Conservation (phyloP, 225 moss, liverwort and hornwort species). For the Pleurozium schreberi region DNA sequence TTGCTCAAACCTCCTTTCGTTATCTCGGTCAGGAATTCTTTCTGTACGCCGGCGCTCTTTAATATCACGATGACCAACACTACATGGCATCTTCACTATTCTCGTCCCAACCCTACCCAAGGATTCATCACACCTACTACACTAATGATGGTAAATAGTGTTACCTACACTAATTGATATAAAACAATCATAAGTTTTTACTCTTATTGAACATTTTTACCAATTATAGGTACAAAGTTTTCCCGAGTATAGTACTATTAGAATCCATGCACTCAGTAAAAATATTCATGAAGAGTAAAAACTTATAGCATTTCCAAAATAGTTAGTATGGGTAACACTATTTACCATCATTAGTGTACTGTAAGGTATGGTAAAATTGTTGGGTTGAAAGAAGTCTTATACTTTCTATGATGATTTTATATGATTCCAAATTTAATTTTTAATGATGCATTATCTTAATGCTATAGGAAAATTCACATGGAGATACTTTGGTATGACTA, state of each 20-base stretch:
- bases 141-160: no score
- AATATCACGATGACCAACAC: neutral
- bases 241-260: no score
- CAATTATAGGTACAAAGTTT: no score
- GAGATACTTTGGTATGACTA: neutral
- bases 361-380: accelerated
- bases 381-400: accelerated
- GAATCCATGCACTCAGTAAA: no score
- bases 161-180: no score
- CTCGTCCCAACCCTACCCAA: neutral
- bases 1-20: neutral
- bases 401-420: neutral
- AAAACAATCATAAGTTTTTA: no score
- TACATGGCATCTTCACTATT: neutral
- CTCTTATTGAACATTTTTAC: no score
- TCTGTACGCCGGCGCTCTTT: neutral
- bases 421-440: neutral
- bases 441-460: neutral
- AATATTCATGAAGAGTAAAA: no score
- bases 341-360: no score
- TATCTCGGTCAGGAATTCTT: neutral
- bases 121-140: neutral
- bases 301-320: no score
- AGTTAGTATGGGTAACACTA: no score
- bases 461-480: accelerated